Percentiles rank a stretch among this genome's conserved stretches.
Conservation (phyloP, 352 stramenopile genomes). For the Pythium rhizo-oryzae region DNA sequence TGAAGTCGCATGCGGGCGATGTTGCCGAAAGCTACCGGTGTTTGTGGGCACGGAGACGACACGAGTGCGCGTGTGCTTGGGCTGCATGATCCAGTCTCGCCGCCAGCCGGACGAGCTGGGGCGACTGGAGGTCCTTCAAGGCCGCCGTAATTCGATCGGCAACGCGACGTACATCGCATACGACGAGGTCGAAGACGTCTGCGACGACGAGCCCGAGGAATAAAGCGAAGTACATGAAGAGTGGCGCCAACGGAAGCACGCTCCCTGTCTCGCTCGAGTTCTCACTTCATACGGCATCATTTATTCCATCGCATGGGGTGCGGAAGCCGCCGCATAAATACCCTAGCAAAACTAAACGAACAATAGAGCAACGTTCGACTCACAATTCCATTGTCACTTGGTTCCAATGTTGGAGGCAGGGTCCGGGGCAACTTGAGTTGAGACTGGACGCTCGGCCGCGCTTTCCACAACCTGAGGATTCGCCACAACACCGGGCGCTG, state of each 20-base stretch:
- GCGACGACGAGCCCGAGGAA: conserved; percentile 17
- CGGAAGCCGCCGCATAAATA: conserved; percentile 13
- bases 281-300: conserved; percentile 8
- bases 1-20: conserved; percentile 68
- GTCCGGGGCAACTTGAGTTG: not conserved
- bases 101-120: conserved; percentile 59
- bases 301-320: conserved; percentile 16
- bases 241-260: conserved; percentile 17
- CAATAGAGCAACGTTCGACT: conserved; percentile 14
- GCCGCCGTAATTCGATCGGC: conserved; percentile 59
- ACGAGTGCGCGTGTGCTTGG: conserved; percentile 74
- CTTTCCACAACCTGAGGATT: not conserved
- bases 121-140: conserved; percentile 32
- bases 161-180: conserved; percentile 74
- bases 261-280: not conserved
- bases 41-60: conserved; percentile 61
- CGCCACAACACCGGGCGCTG: not conserved
- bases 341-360: conserved; percentile 22
- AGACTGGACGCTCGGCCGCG: not conserved
- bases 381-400: conserved; percentile 1
- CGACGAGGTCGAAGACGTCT: conserved; percentile 44
- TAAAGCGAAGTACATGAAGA: not conserved
- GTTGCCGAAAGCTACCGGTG: conserved; percentile 72
- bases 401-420: not conserved
- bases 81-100: conserved; percentile 74